These are phyloP conservation scores for Fusarium dlaminii DNA, from an alignment of 2,329 filamentous ascomycete genomes.

Conservation along the genomic window DNA sequence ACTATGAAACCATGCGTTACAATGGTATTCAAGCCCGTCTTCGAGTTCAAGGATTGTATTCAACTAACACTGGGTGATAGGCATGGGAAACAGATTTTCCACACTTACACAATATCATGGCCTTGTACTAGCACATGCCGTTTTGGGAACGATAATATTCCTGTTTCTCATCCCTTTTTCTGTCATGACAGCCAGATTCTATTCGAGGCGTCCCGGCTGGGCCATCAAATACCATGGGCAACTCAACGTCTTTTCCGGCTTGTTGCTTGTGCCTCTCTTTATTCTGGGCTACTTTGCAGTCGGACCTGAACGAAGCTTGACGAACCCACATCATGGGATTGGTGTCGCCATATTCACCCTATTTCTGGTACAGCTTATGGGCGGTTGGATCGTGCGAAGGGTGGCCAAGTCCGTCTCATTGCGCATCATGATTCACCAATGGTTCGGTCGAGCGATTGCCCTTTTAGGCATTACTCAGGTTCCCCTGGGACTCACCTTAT, in stretches of 20 bases:
- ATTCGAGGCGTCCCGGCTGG: conserved; percentile 67
- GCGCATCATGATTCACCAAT: conserved; percentile 80
- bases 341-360: conserved; percentile 81
- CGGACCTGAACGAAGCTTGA: conserved; percentile 74
- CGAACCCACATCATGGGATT: conserved; percentile 87
- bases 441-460: conserved; percentile 81
- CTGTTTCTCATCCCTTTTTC: conserved; percentile 77
- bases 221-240: conserved; percentile 78
- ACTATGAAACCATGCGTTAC: conserved; percentile 84
- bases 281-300: conserved; percentile 82
- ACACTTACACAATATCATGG: conserved; percentile 74
- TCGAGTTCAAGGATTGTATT: neutral
- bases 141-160: conserved; percentile 78
- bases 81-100: conserved; percentile 84
- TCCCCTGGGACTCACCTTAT: conserved; percentile 87
- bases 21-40: conserved; percentile 67
- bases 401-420: conserved; percentile 60
- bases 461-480: conserved; percentile 88
- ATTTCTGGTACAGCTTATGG: conserved; percentile 75
- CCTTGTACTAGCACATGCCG: conserved; percentile 75
- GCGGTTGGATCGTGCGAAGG: conserved; percentile 70
- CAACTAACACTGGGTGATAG: conserved; percentile 52
- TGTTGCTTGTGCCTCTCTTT: conserved; percentile 76
- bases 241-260: conserved; percentile 74
- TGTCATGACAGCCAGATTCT: conserved; percentile 79